These are phyloP conservation scores for Leersia perrieri DNA, from an alignment of 176 grass and related monocot genomes.

Conservation along the genomic window DNA sequence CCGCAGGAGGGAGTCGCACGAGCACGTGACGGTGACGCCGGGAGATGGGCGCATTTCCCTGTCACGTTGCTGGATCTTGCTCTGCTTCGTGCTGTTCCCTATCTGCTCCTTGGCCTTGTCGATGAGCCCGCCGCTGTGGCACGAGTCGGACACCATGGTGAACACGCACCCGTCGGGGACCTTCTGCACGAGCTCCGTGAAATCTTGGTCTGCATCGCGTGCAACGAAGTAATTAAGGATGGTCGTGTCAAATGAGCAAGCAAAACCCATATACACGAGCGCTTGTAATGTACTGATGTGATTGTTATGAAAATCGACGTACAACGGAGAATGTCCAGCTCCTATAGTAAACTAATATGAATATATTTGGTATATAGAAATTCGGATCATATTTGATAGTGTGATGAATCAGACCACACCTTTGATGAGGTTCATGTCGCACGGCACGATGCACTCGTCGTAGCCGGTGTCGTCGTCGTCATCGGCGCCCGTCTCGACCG, in stretches of 20 bases:
- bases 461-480: constrained; percentile 86
- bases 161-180: constrained; percentile 65
- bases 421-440: constrained; percentile 87
- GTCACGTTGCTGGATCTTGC: constrained; percentile 4
- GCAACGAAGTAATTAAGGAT: too few species aligned
- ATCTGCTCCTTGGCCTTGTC: constrained; percentile 90
- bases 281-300: too few species aligned
- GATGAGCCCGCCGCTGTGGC: constrained; percentile 86
- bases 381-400: too few species aligned
- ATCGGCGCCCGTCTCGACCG: constrained; percentile 80
- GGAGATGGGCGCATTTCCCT: constrained; percentile 4
- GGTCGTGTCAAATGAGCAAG: neutral
- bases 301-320: too few species aligned
- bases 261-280: neutral
- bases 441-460: constrained; percentile 94
- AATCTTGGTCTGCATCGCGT: constrained; percentile 68
- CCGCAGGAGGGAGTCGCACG: neutral
- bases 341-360: too few species aligned
- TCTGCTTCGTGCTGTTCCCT: constrained; percentile 58
- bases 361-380: too few species aligned
- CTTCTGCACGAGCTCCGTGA: constrained; percentile 66
- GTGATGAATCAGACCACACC: too few species aligned
- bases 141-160: constrained; percentile 79
- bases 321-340: too few species aligned
- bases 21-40: constrained; percentile 14